Base-by-base conservation (phyloP, 257 asterid species). In the Nicotiana attenuata region DNA sequence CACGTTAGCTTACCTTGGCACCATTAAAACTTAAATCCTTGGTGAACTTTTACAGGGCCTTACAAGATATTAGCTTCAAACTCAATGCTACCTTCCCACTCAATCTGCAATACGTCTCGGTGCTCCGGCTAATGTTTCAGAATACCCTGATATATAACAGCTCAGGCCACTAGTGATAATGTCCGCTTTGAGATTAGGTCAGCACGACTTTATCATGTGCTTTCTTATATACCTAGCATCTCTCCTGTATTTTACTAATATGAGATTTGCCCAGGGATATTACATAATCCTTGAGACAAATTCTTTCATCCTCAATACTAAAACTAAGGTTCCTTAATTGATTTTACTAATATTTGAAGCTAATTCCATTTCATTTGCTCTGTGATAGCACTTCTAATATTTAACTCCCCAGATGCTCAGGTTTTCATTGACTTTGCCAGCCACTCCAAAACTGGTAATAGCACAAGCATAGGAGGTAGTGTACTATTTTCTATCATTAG, bases 351-450 rank as follows among this genome's bases (percentile, higher is more conserved):
- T 11, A 22, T 63, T n/a, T 63, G 67, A 63, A 63, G 28, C 67
- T 63, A 20, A 64, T 20, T 15, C 5, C n/a, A n/a, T n/a, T n/a
- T n/a, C n/a, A n/a, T n/a, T n/a, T n/a, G n/a, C n/a, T n/a, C n/a
- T n/a, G n/a, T n/a, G n/a, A n/a, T n/a, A n/a, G n/a, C n/a, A n/a
- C n/a, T n/a, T n/a, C n/a, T n/a, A n/a, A n/a, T n/a, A n/a, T n/a
- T n/a, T n/a, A n/a, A n/a, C n/a, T n/a, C n/a, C n/a, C n/a, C n/a
- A 3, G 92, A 91, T 22, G 91, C 93, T 65, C 85, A 81, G 83
- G 69, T 91, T 83, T 91, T 88, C 35, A 38, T 80, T 85, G 87
- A 87, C 65, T 82, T 83, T 16, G 53, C 73, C 24, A 84, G 47
- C 19, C 19, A 31, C 28, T 73, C 85, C 7, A 84, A 69, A 52